These are phyloP conservation scores for Tuber magnatum DNA, from an alignment of 495 filamentous ascomycete species.

Conservation along the genomic window DNA sequence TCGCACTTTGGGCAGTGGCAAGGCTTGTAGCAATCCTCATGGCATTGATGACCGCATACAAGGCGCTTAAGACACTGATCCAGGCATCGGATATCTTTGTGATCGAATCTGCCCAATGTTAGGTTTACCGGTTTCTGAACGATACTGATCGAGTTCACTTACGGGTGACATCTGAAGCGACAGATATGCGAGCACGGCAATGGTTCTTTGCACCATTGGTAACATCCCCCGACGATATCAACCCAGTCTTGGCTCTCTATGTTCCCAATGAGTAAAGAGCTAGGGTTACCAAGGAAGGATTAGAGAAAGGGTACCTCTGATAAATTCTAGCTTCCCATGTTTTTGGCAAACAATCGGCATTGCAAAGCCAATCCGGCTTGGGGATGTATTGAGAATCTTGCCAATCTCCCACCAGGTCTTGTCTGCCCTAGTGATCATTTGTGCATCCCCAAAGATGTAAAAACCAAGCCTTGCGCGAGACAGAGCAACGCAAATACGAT, in stretches of 20 bases:
- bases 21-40: constrained; percentile 20
- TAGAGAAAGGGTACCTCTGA: constrained; percentile 47
- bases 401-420: constrained; percentile 43
- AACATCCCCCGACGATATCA: constrained; percentile 56
- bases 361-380: constrained; percentile 39
- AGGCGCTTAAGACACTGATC: constrained; percentile 16
- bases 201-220: constrained; percentile 46
- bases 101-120: constrained; percentile 23
- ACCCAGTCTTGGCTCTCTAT: constrained; percentile 48
- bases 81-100: constrained; percentile 27
- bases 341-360: constrained; percentile 43
- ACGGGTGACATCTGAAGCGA: constrained; percentile 48
- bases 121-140: background rate
- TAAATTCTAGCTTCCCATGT: constrained; percentile 40
- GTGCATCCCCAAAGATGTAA: constrained; percentile 78
- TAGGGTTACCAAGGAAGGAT: constrained; percentile 39
- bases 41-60: constrained; percentile 28
- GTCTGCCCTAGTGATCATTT: constrained; percentile 46
- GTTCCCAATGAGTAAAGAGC: constrained; percentile 42
- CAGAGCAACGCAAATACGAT: constrained; percentile 78
- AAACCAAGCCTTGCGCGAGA: constrained; percentile 80
- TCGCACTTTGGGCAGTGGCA: constrained; percentile 29
- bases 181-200: constrained; percentile 50
- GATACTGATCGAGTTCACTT: constrained; percentile 4
- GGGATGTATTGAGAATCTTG: constrained; percentile 29